Conservation (phyloP, 495 filamentous ascomycete species). For the Evansstolkia leycettana region DNA sequence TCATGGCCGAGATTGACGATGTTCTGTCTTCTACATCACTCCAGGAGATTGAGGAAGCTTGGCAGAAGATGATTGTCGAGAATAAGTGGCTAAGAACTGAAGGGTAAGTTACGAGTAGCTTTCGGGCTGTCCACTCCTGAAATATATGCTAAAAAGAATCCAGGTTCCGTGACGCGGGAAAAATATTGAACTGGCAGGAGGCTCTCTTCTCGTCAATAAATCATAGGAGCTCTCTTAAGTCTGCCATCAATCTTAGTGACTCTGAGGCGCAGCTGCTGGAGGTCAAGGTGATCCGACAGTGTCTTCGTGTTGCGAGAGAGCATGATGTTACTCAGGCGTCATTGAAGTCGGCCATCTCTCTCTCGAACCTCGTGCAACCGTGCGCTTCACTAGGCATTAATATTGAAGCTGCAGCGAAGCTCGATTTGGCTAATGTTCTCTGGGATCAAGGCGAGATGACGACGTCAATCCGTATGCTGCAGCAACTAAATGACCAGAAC, state of each 20-base stretch:
- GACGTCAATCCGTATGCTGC: slow-evolving; percentile 82
- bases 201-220: slow-evolving; percentile 73
- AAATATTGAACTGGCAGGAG: slow-evolving; percentile 70
- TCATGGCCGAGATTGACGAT: slow-evolving; percentile 73
- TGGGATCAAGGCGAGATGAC: slow-evolving; percentile 92
- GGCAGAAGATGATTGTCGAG: slow-evolving; percentile 50
- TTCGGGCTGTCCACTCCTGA: slow-evolving; percentile 4
- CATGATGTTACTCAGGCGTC: slow-evolving; percentile 80
- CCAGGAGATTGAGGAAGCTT: slow-evolving; percentile 47
- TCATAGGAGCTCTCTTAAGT: slow-evolving; percentile 48
- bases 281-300: slow-evolving; percentile 57
- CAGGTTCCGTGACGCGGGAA: slow-evolving; percentile 71
- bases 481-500: slow-evolving; percentile 51
- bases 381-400: slow-evolving; percentile 58
- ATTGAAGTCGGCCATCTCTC: slow-evolving; percentile 65
- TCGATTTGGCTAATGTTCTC: slow-evolving; percentile 77
- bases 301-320: slow-evolving; percentile 59
- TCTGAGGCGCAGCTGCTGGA: slow-evolving; percentile 60
- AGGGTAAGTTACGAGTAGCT: slow-evolving; percentile 36
- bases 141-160: slow-evolving; percentile 7
- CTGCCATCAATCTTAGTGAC: slow-evolving; percentile 39
- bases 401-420: slow-evolving; percentile 57
- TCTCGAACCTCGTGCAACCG: slow-evolving; percentile 57
- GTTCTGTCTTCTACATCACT: slow-evolving; percentile 46
- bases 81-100: slow-evolving; percentile 68